Base-by-base conservation (phyloP, 345 rosid species). In the Salix caprea region DNA sequence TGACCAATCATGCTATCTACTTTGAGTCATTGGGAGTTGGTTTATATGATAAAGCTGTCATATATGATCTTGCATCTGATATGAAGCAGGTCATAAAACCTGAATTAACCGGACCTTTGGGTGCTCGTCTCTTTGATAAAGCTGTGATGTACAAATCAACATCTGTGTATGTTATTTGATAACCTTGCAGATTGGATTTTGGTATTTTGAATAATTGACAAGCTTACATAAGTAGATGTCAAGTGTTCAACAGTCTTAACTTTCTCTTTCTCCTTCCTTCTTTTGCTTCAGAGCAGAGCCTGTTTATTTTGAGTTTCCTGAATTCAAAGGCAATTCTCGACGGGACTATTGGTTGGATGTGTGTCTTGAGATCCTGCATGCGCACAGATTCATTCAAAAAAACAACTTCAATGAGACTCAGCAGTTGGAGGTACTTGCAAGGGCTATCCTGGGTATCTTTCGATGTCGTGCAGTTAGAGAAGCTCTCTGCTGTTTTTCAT, bases 71-170 rank as follows among this genome's bases (percentile, higher is more conserved):
- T 72, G 90, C 86, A 61, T 83, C 69, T 46, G 96, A 92, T 76
- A 70, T 82, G 80, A 89, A 93, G 86, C 99, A 95, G 83, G 94
- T 95, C 81, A 82, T 95, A 74, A 95, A 85, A 84, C 94, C 98
- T 66, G 98, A 92, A 81, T 78, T 91, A 82, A 95, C 97, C 65
- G 99, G 97, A 73, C 99, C 97, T 44, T 74, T 92, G 86, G 99
- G 97, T 72, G 97, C 97, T 86, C 94, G 99, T 71, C 88, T 95
- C 70, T 95, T 95, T 80, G 97, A 95, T 82, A 95, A 91, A 83
- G 99, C 97, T 76, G 92, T 95, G 80, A 90, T 92, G 97, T 95
- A 90, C 92, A 92, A 89, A 73, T 95, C 99, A 39, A 71, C 78
- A 80, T 71, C 82, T 28, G 74, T 88, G 98, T 94, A 90, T 67